A percentile compares a stretch with the other conserved stretches of the same genome.
Conservation (phyloP, 306 rosid genomes). For the Sicyos baderoa region DNA sequence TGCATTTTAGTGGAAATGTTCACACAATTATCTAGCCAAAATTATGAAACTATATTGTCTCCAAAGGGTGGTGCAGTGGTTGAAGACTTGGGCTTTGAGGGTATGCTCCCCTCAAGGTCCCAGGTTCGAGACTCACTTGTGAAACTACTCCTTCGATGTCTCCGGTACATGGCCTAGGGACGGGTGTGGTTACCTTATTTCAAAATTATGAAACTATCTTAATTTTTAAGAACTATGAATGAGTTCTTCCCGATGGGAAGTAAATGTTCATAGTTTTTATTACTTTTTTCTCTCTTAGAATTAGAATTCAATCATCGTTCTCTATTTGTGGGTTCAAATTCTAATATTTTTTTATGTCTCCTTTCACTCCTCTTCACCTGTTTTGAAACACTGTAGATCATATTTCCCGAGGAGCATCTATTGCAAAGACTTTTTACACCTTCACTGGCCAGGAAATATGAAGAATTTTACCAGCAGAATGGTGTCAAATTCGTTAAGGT, state of each 20-base stretch:
- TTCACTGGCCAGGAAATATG: slow-evolving; percentile 76
- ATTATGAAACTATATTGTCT: too few relatives aligned
- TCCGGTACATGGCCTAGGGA: too few relatives aligned
- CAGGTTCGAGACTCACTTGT: too few relatives aligned
- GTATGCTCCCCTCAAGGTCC: too few relatives aligned
- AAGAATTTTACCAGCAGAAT: slow-evolving; percentile 73
- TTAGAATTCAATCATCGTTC: neutral
- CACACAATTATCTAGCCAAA: too few relatives aligned
- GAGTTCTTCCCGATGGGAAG: neutral
- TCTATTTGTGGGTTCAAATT: neutral
- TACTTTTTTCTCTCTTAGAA: neutral
- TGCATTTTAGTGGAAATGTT: too few relatives aligned
- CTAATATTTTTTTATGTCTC: slow-evolving; percentile 3
- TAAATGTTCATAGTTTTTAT: neutral
- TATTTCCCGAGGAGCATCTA: slow-evolving; percentile 78
- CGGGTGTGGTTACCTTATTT: too few relatives aligned
- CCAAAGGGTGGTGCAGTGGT: too few relatives aligned
- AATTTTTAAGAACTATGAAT: neutral
- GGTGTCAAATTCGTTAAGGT: slow-evolving; percentile 83
- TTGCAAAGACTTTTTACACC: slow-evolving; percentile 84
- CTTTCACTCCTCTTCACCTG: slow-evolving; percentile 8
- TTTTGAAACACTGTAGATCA: slow-evolving; percentile 36
- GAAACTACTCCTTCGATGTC: too few relatives aligned
- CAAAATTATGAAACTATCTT: too few relatives aligned
- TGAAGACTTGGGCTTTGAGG: too few relatives aligned